Percentiles rank a stretch among this genome's conserved stretches.
Conservation (phyloP, 495 filamentous ascomycete genomes). For the Evansstolkia leycettana region DNA sequence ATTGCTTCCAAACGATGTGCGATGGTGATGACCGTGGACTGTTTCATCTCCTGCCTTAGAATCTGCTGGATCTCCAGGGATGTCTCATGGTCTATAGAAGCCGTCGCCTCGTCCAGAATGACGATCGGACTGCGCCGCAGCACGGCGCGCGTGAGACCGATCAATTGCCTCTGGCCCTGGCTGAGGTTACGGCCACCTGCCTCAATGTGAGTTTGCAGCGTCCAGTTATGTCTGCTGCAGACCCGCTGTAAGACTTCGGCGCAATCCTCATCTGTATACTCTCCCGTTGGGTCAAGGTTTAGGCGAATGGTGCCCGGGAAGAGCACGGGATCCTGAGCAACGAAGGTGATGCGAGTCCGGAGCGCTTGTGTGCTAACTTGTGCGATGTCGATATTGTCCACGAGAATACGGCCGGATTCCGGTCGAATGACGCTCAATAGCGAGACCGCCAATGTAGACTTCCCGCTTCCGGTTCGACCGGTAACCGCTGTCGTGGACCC, state of each 20-base stretch:
- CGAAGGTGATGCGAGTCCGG: constrained; percentile 46
- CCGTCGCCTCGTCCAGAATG: constrained; percentile 74
- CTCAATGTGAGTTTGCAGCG: constrained; percentile 40
- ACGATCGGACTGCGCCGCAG: constrained; percentile 45
- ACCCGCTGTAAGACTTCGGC: constrained; percentile 36
- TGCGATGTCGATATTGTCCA: constrained; percentile 48
- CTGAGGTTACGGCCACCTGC: constrained; percentile 46
- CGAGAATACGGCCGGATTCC: constrained; percentile 39
- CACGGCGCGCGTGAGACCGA: constrained; percentile 46
- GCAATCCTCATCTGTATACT: constrained; percentile 39
- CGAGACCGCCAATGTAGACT: constrained; percentile 53
- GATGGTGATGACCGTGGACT: constrained; percentile 78
- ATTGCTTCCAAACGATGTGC: constrained; percentile 75
- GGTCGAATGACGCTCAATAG: constrained; percentile 47
- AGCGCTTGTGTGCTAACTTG: constrained; percentile 47
- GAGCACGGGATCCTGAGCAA: constrained; percentile 53
- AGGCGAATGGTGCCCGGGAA: constrained; percentile 48
- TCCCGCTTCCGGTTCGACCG: constrained; percentile 54
- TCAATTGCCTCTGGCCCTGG: constrained; percentile 50
- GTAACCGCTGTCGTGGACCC: constrained; percentile 56
- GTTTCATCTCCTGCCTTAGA: constrained; percentile 57
- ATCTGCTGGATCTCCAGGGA: constrained; percentile 67
- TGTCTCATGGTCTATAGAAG: constrained; percentile 68
- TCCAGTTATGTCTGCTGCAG: constrained; percentile 39
- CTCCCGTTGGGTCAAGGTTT: constrained; percentile 42